Conservation (phyloP, 1,284 basidiomycete genomes). For the Austroboletus novae-zelandiae region DNA sequence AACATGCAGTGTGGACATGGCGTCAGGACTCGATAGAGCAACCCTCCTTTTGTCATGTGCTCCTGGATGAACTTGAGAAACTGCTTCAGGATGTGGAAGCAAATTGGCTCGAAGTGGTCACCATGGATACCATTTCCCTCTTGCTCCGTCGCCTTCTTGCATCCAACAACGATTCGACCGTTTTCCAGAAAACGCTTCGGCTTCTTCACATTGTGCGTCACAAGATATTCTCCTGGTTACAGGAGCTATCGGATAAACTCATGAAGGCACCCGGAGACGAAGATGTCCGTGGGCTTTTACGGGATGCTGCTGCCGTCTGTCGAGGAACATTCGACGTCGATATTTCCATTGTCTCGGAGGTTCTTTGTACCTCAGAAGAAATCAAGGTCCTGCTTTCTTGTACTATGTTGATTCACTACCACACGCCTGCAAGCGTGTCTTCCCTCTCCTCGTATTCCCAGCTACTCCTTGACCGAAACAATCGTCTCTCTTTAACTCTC, state of each 20-base stretch:
- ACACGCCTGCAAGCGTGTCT: conserved; percentile 12
- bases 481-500: conserved; percentile 29
- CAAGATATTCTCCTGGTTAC: conserved; percentile 38
- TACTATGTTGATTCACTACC: conserved; percentile 34
- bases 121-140: conserved; percentile 37
- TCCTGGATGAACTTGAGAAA: conserved; percentile 35
- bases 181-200: conserved; percentile 4
- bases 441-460: conserved; percentile 5
- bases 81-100: conserved; percentile 32
- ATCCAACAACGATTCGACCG: conserved; percentile 12
- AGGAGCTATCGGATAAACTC: conserved; percentile 29
- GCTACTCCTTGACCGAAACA: conserved; percentile 22
- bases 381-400: conserved; percentile 36
- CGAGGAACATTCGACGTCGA: conserved; percentile 41
- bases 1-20: conserved; percentile 25
- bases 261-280: conserved; percentile 19
- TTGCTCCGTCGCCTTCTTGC: conserved; percentile 37
- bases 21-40: conserved; percentile 32
- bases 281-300: conserved; percentile 29
- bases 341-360: conserved; percentile 7
- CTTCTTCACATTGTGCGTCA: conserved; percentile 34
- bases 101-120: conserved; percentile 44
- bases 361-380: conserved; percentile 28
- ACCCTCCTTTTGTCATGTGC: conserved; percentile 32
- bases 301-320: conserved; percentile 39